phyloP scores from a whole-genome alignment of 2,329 filamentous ascomycete genomes.

The Chaetothyriales sp. region DNA sequence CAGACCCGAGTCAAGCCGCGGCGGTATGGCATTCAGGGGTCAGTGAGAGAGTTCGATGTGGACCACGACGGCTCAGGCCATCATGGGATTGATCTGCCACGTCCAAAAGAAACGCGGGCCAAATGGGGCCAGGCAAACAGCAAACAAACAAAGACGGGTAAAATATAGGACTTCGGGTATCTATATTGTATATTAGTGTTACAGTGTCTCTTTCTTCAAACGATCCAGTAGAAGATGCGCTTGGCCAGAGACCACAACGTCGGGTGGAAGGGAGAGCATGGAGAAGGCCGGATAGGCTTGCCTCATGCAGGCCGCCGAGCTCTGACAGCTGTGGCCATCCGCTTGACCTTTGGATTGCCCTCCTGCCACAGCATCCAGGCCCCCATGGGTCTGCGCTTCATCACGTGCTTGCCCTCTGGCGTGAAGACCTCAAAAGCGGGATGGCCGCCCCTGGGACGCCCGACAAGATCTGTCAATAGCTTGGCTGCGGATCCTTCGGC shows the following conservation, averaged over 20 bases:
- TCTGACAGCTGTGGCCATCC: neutral
- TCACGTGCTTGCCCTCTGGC: conserved; percentile 70
- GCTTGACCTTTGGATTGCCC: conserved; percentile 17
- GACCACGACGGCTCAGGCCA: neutral
- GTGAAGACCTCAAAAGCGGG: conserved; percentile 72
- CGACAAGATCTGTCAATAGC: conserved; percentile 17
- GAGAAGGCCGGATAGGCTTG: conserved; percentile 3
- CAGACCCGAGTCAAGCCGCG: neutral
- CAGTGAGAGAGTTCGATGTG: neutral
- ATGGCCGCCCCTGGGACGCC: conserved; percentile 29
- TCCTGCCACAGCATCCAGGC: conserved; percentile 7
- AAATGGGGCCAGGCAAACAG: too few species aligned
- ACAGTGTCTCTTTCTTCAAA: too few species aligned
- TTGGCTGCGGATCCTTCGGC: conserved; percentile 5
- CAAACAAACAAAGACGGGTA: too few species aligned
- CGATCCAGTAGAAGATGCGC: too few species aligned
- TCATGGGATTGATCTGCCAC: too few species aligned
- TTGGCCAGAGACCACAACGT: too few species aligned
- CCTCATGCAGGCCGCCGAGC: neutral
- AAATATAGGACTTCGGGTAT: too few species aligned
- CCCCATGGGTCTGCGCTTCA: conserved; percentile 17
- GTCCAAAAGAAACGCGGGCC: too few species aligned
- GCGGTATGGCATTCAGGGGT: neutral
- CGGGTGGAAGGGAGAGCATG: neutral
- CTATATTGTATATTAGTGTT: too few species aligned